phyloP scores from a whole-genome alignment of 768 basidiomycete genomes.

The Xanthoconium purpureum region DNA sequence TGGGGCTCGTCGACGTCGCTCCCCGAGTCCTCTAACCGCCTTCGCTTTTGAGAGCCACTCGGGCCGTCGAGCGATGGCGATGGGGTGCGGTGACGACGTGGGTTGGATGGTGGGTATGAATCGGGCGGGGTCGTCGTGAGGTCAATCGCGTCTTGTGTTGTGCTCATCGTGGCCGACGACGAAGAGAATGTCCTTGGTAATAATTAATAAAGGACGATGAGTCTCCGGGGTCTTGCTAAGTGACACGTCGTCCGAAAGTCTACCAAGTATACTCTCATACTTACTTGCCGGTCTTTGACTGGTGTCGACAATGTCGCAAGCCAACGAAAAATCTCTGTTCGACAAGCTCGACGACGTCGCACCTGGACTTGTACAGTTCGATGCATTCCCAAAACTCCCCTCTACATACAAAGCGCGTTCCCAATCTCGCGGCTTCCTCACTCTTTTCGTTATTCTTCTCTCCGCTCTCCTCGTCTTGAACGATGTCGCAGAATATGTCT shows the following conservation, averaged over 20 bases:
- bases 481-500: constrained; percentile 87
- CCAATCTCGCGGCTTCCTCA: constrained; percentile 78
- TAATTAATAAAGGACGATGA: constrained; percentile 12
- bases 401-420: constrained; percentile 79
- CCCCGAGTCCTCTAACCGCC: constrained; percentile 4
- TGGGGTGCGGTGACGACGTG: not conserved
- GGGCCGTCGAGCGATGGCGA: constrained; percentile 1
- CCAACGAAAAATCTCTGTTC: constrained; percentile 39
- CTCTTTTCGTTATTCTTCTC: constrained; percentile 62
- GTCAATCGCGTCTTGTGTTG: constrained; percentile 1
- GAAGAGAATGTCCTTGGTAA: constrained; percentile 24
- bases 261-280: no score
- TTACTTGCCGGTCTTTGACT: no score
- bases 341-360: constrained; percentile 62
- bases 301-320: no score
- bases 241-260: constrained; percentile 13
- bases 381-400: constrained; percentile 85
- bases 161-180: constrained; percentile 23
- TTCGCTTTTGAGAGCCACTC: constrained; percentile 13
- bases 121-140: constrained; percentile 3
- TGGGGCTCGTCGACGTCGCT: not conserved
- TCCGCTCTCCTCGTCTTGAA: constrained; percentile 78
- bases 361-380: constrained; percentile 63
- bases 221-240: constrained; percentile 17
- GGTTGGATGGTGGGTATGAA: not conserved